Conservation (phyloP, 495 filamentous ascomycete species). For the Bryoglossum gracile region DNA sequence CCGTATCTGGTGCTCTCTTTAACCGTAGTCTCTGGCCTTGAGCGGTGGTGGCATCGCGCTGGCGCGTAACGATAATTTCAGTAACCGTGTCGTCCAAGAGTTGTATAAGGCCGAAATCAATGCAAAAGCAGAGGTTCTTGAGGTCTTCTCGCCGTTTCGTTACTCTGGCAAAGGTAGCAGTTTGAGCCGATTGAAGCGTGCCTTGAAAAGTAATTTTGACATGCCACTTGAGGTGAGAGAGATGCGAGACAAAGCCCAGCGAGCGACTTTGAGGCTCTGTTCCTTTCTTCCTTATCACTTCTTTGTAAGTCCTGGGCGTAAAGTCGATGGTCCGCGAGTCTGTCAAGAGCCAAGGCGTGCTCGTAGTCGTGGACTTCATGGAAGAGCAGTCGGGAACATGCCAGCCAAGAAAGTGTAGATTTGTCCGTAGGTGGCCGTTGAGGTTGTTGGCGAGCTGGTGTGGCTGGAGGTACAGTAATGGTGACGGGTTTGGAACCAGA, state of each 20-base stretch:
- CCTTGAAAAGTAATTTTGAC: slow-evolving; percentile 21
- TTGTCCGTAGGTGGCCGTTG: background rate
- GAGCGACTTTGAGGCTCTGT: slow-evolving; percentile 9
- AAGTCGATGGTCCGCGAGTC: slow-evolving; percentile 7
- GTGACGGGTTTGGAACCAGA: too few relatives aligned
- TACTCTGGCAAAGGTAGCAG: slow-evolving; percentile 13
- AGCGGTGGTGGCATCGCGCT: background rate
- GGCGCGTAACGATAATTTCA: slow-evolving; percentile 9
- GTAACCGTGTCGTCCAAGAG: slow-evolving; percentile 21
- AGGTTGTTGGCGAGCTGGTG: background rate
- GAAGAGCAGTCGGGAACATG: background rate
- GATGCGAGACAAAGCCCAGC: slow-evolving; percentile 7
- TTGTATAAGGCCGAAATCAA: slow-evolving; percentile 17
- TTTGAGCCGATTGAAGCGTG: slow-evolving; percentile 18
- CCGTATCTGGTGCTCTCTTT: background rate
- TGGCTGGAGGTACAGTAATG: background rate
- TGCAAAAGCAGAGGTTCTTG: slow-evolving; percentile 19
- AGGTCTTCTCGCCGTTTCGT: slow-evolving; percentile 18
- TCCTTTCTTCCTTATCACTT: background rate
- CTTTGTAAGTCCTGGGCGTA: slow-evolving; percentile 5
- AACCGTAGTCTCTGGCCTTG: background rate
- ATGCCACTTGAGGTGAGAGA: slow-evolving; percentile 8
- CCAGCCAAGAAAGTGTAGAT: background rate
- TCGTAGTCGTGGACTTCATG: background rate
- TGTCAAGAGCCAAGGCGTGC: background rate